These are phyloP conservation scores for Boletus huronensis DNA, from an alignment of 768 basidiomycete genomes.

Conservation along the genomic window DNA sequence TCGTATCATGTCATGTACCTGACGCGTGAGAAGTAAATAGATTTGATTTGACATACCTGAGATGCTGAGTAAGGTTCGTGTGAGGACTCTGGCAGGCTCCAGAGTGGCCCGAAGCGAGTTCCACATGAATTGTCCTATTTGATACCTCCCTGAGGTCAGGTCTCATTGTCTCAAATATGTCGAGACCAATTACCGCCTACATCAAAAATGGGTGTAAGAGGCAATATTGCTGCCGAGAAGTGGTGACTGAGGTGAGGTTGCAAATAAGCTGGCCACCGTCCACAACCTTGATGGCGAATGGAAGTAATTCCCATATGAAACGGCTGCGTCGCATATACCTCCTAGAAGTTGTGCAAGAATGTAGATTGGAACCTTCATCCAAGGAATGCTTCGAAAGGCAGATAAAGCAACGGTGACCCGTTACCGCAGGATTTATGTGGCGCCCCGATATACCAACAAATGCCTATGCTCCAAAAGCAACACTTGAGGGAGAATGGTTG, in stretches of 20 bases:
- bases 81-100: too few species aligned
- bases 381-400: constrained; percentile 66
- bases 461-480: constrained; percentile 62
- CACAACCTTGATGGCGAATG: constrained; percentile 56
- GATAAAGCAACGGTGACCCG: constrained; percentile 63
- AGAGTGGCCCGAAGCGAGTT: too few species aligned
- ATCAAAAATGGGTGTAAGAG: too few species aligned
- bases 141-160: too few species aligned
- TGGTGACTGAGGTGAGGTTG: constrained; percentile 34
- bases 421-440: constrained; percentile 66
- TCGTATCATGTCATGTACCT: too few species aligned
- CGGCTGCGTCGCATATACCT: constrained; percentile 47
- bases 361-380: constrained; percentile 70
- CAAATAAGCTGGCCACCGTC: constrained; percentile 59
- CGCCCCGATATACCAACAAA: constrained; percentile 64
- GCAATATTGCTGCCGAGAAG: too few species aligned
- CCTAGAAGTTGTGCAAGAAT: constrained; percentile 58
- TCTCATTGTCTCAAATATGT: too few species aligned
- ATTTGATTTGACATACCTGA: too few species aligned
- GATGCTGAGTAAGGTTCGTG: too few species aligned
- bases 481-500: constrained; percentile 26
- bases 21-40: too few species aligned
- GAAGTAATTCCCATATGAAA: constrained; percentile 58
- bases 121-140: too few species aligned
- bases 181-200: too few species aligned